These are phyloP conservation scores for Escallonia rubra DNA, from an alignment of 129 eudicot species.

Conservation along the genomic window DNA sequence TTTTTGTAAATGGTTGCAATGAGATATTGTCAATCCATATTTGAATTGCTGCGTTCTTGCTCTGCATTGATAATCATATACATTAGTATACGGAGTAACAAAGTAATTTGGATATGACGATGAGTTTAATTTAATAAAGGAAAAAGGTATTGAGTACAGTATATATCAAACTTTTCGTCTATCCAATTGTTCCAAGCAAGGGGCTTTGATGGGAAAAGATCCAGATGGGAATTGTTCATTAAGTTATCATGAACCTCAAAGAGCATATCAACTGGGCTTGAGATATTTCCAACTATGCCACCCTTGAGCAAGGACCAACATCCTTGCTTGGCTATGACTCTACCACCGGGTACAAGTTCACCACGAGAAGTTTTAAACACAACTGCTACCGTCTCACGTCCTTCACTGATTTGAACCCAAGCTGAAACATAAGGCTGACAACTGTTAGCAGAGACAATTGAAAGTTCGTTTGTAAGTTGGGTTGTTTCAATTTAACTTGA, in stretches of 20 bases:
- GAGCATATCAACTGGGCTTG: not conserved
- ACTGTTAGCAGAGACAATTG: not conserved
- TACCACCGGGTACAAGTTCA: not conserved
- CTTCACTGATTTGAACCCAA: no score
- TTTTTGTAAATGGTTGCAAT: not conserved
- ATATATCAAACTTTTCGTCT: not conserved
- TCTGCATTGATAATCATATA: not conserved
- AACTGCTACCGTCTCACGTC: no score
- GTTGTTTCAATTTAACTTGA: no score
- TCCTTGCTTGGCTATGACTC: constrained; percentile 4
- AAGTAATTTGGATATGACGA: no score
- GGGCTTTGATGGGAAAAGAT: not conserved
- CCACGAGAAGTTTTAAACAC: not conserved
- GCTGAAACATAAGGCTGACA: not conserved
- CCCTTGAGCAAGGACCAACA: constrained; percentile 16
- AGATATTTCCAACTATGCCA: not conserved
- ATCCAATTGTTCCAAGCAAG: not conserved
- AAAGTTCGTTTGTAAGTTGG: not conserved
- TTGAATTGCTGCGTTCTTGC: not conserved
- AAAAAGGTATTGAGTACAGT: not conserved
- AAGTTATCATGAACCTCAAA: not conserved
- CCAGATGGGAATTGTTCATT: not conserved
- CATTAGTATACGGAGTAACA: not conserved
- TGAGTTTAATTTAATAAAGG: not conserved
- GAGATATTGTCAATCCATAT: constrained; percentile 6